Conservation (phyloP, 192 early-diverging fungal genomes). For the Umbelopsis vinacea region DNA sequence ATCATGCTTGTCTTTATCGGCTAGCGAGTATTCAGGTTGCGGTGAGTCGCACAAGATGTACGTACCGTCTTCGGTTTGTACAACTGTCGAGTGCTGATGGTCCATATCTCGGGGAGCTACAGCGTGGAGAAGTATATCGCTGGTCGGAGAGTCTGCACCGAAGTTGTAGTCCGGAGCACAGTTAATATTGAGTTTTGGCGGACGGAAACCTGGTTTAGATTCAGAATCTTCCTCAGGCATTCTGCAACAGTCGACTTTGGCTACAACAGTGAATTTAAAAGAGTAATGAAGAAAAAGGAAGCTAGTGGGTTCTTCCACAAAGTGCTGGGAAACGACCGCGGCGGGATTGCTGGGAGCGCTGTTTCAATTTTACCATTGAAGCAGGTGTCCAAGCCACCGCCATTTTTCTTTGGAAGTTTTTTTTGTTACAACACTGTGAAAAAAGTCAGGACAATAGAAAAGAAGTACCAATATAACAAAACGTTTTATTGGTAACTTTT, state of each 20-base stretch:
- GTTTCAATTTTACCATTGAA: background rate
- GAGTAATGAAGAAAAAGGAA: background rate
- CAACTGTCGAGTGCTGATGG: background rate
- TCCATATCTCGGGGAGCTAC: background rate
- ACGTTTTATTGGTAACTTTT: conserved; percentile 9
- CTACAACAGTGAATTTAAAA: background rate
- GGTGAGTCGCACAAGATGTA: conserved; percentile 9
- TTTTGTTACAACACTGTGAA: background rate
- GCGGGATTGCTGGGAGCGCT: conserved; percentile 10
- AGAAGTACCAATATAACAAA: background rate
- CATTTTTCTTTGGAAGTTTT: background rate
- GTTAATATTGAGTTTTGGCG: background rate
- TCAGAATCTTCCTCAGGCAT: conserved; percentile 13
- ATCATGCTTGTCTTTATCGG: background rate
- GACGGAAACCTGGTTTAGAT: background rate
- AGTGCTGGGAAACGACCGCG: conserved; percentile 15
- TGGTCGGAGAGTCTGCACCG: background rate
- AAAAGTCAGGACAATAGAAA: too few species aligned
- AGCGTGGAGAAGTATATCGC: background rate
- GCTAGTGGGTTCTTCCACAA: background rate
- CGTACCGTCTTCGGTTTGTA: conserved; percentile 3
- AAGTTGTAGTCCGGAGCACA: background rate
- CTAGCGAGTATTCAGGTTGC: background rate
- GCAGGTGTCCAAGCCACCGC: conserved; percentile 7
- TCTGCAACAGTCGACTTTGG: background rate